These are phyloP conservation scores for Lecanicillium sp. DNA, from an alignment of 2,329 filamentous ascomycete species.

Conservation along the genomic window DNA sequence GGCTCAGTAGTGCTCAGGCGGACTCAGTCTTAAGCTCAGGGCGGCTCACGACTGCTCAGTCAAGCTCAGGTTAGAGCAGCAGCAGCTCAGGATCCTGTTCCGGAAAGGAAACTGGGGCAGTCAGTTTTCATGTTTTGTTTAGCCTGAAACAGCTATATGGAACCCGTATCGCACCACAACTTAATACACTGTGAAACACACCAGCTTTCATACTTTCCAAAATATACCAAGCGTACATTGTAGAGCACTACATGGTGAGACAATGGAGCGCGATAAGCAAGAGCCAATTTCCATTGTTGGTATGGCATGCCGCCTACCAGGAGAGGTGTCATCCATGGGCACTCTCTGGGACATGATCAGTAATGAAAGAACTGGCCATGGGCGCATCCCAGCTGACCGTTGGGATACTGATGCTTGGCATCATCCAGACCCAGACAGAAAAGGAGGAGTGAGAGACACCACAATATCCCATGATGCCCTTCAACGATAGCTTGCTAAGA, in stretches of 20 bases:
- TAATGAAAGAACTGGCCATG: conserved; percentile 4
- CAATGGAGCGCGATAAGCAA: too few relatives aligned
- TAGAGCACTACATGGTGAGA: too few relatives aligned
- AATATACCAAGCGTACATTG: too few relatives aligned
- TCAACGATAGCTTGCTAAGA: neutral
- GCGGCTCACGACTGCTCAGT: neutral
- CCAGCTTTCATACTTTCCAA: too few relatives aligned
- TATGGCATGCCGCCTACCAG: conserved; percentile 4
- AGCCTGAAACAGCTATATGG: too few relatives aligned
- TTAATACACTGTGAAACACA: too few relatives aligned
- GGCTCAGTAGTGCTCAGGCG: neutral
- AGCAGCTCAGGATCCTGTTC: neutral
- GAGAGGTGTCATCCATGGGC: conserved; percentile 3
- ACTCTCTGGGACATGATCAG: conserved; percentile 6
- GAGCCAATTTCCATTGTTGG: conserved; percentile 7
- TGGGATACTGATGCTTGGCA: conserved; percentile 4
- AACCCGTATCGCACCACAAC: too few relatives aligned
- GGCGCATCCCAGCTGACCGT: conserved; percentile 1
- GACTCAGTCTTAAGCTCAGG: neutral
- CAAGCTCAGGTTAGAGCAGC: conserved; percentile 1
- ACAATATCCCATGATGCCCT: too few relatives aligned
- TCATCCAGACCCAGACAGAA: conserved; percentile 6
- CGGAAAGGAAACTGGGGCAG: conserved; percentile 1
- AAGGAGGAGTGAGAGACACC: too few relatives aligned
- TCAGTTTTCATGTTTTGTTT: conserved; percentile 1